A percentile compares a stretch with the other conserved stretches of the same genome.
These are phyloP conservation scores for Podaxis sp. DNA, from an alignment of 768 basidiomycete genomes.

Conservation along the genomic window DNA sequence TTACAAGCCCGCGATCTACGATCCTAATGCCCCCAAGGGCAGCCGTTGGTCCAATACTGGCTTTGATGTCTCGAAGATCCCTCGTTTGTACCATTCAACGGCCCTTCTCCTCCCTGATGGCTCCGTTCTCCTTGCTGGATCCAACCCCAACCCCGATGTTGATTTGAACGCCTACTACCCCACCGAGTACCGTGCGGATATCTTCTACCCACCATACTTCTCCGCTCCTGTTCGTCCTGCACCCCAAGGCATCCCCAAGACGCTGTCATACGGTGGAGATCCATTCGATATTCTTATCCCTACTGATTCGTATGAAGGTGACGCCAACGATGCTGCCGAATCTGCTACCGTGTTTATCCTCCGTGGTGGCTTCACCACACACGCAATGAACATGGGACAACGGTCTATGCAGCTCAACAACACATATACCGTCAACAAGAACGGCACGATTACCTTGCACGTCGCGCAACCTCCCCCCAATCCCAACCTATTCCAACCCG, in stretches of 20 bases:
- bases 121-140: slow-evolving; percentile 73
- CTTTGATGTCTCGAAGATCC: slow-evolving; percentile 50
- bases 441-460: slow-evolving; percentile 53
- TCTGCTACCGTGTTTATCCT: slow-evolving; percentile 55
- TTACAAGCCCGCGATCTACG: slow-evolving; percentile 67
- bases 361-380: slow-evolving; percentile 74
- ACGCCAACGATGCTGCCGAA: slow-evolving; percentile 47
- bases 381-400: slow-evolving; percentile 78
- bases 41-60: slow-evolving; percentile 62
- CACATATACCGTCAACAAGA: slow-evolving; percentile 56
- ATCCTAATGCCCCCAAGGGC: slow-evolving; percentile 61
- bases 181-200: slow-evolving; percentile 43
- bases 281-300: slow-evolving; percentile 64
- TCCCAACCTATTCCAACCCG: slow-evolving; percentile 66
- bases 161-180: slow-evolving; percentile 50
- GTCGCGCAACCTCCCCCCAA: slow-evolving; percentile 75
- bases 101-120: slow-evolving; percentile 68
- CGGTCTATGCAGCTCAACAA: slow-evolving; percentile 64
- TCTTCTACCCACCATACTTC: slow-evolving; percentile 42
- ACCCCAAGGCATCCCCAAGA: slow-evolving; percentile 50
- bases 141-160: slow-evolving; percentile 76
- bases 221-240: slow-evolving; percentile 50
- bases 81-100: slow-evolving; percentile 78
- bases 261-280: slow-evolving; percentile 73
- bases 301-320: slow-evolving; percentile 46